Evolutionary conservation across 352 stramenopile genomes (phyloP), one percentile per base, ranked within the genome.

Genomic region (Pythium rhizo-oryzae): DNA sequence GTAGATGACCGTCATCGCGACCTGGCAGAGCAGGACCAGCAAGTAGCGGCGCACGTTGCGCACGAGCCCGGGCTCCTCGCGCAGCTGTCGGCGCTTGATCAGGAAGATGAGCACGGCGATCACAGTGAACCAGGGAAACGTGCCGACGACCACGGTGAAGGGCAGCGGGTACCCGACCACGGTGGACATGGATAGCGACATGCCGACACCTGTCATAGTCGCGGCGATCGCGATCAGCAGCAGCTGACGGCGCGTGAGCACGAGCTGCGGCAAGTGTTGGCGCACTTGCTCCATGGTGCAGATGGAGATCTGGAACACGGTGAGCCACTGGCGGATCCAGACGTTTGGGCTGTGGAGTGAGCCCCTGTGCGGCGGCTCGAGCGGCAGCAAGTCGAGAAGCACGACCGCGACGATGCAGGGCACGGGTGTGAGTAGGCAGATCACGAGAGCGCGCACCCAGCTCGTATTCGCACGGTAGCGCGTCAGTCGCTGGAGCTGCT

Each of bases 91-190:
- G 18, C 57, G 56, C 8, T 35, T 30, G 44, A 56, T 7, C 19
- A 59, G 4, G n/a, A 64, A 68, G 11, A 67, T 28, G 0, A 23
- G 8, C 8, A 50, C n/a, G 7, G 50, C 23, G 46, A 78, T 37
- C 35, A 69, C 61, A 33, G 70, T 62, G 51, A 77, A 72, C n/a
- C 66, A 74, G 23, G 76, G 73, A 1, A 59, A 30, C 9, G 67
- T 77, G 0, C 55, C 69, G 19, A 84, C 35, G 13, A 82, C 49
- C 2, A 83, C 67, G 15, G 69, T 73, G 53, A 87, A 87, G 12
- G 77, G 75, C 13, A 84, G 25, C 18, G 74, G 76, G 35, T 81
- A 82, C 2, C 67, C 76, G 23, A 84, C 71, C 19, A 60, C 25
- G 16, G 41, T 1, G 15, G 63, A 8, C 37, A 50, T 44, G 4